Percentiles rank a stretch among this genome's conserved stretches.
Conservation (phyloP, 2,329 filamentous ascomycete genomes). For the Penicillium carneum region DNA sequence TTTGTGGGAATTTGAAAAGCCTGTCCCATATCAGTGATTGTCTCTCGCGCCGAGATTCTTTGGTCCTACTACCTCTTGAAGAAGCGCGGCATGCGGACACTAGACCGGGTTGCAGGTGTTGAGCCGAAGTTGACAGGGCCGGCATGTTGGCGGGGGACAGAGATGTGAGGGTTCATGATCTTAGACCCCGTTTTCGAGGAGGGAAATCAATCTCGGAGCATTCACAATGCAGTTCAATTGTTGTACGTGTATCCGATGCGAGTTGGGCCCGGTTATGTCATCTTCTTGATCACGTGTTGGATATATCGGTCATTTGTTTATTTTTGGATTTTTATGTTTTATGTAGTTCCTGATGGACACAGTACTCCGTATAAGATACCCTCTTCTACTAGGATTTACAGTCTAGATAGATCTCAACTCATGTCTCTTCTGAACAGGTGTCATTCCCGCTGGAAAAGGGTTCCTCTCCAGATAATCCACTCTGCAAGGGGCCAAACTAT, state of each 20-base stretch:
- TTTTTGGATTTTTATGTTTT: background rate
- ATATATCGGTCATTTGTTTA: background rate
- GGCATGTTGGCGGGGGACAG: constrained; percentile 65
- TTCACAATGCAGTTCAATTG: constrained; percentile 12
- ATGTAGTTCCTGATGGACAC: background rate
- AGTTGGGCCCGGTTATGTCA: constrained; percentile 20
- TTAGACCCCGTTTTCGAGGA: constrained; percentile 5
- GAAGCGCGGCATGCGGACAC: constrained; percentile 69
- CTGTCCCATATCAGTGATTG: constrained; percentile 42
- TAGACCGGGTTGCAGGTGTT: constrained; percentile 59
- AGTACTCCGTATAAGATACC: background rate
- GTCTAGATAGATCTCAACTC: background rate
- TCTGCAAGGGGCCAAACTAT: constrained; percentile 15
- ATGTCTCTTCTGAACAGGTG: background rate
- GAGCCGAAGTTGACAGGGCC: constrained; percentile 62
- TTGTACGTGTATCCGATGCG: constrained; percentile 8
- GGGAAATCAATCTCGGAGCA: constrained; percentile 5
- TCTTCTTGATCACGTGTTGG: constrained; percentile 24
- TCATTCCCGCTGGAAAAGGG: background rate
- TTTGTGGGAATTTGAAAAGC: constrained; percentile 74
- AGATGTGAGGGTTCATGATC: constrained; percentile 67
- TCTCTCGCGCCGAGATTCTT: background rate
- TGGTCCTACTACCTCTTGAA: constrained; percentile 64
- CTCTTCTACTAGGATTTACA: background rate
- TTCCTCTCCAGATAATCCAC: constrained; percentile 9